Evolutionary conservation across 441 rosid genomes (phyloP), one percentile per base, ranked within the genome.

Genomic region (Syzygium malaccense): DNA sequence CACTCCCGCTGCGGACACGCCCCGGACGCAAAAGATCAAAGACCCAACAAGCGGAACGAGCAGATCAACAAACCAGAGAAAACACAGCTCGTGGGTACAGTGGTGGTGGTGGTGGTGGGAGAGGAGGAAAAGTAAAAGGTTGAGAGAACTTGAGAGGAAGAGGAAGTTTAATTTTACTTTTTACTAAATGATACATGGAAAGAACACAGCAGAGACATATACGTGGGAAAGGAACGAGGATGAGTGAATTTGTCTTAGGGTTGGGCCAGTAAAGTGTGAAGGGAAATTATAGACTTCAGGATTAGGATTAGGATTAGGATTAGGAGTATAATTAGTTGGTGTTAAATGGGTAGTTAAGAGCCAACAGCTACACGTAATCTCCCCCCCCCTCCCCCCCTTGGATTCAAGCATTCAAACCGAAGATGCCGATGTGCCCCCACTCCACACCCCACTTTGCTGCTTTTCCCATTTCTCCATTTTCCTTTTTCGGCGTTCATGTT

Each of bases 21-120:
- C 87, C 89, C 86, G 88, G 93, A 89, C 86, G 91, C 93, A 89
- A 94, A 93, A 93, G 97, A 94, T 95, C 94, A 92, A 93, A 92
- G 83, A 41, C 83, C 83, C 83, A 90, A 89, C 68, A 68, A 85
- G 91, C 91, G 86, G 71, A 87, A 87, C 89, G 89, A 91, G 98
- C 94, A 92, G 99, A 96, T 97, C 98, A 96, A 94, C 97, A 92
- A 97, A 96, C 93, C 93, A 91, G 93, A 92, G 94, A 93, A 88
- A 58, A 92, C 91, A 90, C 91, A 93, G 78, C 91, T 92, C 89
- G 92, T 90, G 88, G 90, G 92, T 90, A 91, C 93, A 89, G 93
- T 90, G 90, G 91, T 91, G 90, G 93, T 90, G 90, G 90, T 91
- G 90, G 92, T 90, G 90, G 91, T 91, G 90, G 92, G 89, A 87